These are phyloP conservation scores for Pyracantha coccinea DNA, from an alignment of 331 rosid species.

Conservation along the genomic window DNA sequence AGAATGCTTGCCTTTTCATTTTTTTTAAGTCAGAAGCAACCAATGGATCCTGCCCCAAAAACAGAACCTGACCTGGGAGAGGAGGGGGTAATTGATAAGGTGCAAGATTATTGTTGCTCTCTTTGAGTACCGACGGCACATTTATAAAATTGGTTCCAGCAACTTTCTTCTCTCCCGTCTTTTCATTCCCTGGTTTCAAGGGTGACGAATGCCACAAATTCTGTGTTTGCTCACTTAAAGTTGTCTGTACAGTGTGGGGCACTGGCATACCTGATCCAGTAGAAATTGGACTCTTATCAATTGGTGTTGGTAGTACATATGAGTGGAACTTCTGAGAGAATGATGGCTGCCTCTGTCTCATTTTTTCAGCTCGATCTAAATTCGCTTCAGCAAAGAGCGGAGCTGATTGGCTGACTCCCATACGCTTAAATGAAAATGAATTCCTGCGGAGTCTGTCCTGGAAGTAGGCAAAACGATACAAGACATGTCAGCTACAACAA, in stretches of 20 bases:
- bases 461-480: slow-evolving; percentile 13
- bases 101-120: slow-evolving; percentile 56
- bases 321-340: slow-evolving; percentile 69
- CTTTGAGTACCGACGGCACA: slow-evolving; percentile 54
- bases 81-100: slow-evolving; percentile 56
- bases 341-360: slow-evolving; percentile 59
- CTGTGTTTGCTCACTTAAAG: slow-evolving; percentile 31
- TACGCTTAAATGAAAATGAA: slow-evolving; percentile 44
- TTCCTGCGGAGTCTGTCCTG: slow-evolving; percentile 57
- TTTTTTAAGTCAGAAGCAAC: slow-evolving; percentile 52
- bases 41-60: slow-evolving; percentile 30
- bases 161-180: slow-evolving; percentile 30
- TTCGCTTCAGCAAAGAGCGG: slow-evolving; percentile 67
- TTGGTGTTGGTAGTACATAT: slow-evolving; percentile 85
- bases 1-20: slow-evolving; percentile 64
- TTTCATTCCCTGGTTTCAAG: slow-evolving; percentile 53
- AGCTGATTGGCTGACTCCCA: slow-evolving; percentile 77
- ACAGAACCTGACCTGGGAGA: slow-evolving; percentile 34
- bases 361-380: slow-evolving; percentile 54
- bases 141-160: slow-evolving; percentile 32
- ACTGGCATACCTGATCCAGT: slow-evolving; percentile 34
- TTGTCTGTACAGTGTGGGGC: slow-evolving; percentile 30
- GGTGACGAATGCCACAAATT: slow-evolving; percentile 83
- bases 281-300: slow-evolving; percentile 45
- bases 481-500: slow-evolving; percentile 1